A percentile compares a stretch with the other conserved stretches of the same genome.
phyloP scores from a whole-genome alignment of 2,329 filamentous ascomycete species.

The Colletotrichum karsti region DNA sequence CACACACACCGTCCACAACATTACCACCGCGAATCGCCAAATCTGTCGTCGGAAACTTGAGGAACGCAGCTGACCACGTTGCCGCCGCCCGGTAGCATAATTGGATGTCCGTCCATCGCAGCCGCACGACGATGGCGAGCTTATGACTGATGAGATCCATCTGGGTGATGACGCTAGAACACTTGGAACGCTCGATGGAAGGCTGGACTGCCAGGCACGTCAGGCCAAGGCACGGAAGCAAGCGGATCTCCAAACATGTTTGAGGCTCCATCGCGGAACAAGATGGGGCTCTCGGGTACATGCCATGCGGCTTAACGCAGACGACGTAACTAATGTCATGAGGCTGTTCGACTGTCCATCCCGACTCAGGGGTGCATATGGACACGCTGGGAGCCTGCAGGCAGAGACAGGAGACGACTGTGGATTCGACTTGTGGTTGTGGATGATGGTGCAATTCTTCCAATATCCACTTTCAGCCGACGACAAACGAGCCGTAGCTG shows the following conservation, averaged over 20 bases:
- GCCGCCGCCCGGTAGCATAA: neutral
- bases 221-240: conserved; percentile 24
- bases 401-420: conserved; percentile 12
- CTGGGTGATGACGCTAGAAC: conserved; percentile 13
- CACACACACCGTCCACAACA: neutral
- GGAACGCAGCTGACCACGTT: conserved; percentile 19
- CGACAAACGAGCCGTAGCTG: conserved; percentile 26
- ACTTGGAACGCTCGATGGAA: conserved; percentile 22
- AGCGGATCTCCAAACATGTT: conserved; percentile 25
- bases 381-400: neutral
- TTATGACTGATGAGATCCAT: conserved; percentile 31
- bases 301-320: conserved; percentile 7
- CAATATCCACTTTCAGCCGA: conserved; percentile 29
- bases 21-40: conserved; percentile 3
- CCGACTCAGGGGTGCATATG: conserved; percentile 8
- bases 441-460: conserved; percentile 8
- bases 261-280: conserved; percentile 22
- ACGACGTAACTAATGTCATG: neutral
- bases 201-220: conserved; percentile 16
- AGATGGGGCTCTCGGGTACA: conserved; percentile 19
- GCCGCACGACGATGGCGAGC: conserved; percentile 24
- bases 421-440: neutral
- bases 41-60: neutral
- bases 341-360: conserved; percentile 2
- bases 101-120: conserved; percentile 12